A percentile compares a stretch with the other conserved stretches of the same genome.
Evolutionary conservation across 441 rosid species (phyloP).

Genomic region (Capsella rubella): DNA sequence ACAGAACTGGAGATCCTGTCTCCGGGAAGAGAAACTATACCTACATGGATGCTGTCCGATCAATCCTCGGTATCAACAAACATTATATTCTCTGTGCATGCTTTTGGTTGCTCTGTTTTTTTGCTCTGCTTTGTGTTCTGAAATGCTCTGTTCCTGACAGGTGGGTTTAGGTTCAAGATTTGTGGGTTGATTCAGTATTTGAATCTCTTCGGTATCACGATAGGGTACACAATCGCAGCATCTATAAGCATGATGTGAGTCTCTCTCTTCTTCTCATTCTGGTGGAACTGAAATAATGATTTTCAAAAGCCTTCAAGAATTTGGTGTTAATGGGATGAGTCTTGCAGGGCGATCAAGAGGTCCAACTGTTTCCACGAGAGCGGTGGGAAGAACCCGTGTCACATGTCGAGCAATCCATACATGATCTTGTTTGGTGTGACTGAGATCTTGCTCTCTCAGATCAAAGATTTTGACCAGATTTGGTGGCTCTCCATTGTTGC

Average conservation of each 20-base stretch:
- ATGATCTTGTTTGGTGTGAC: constrained; percentile 80
- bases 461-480: constrained; percentile 81
- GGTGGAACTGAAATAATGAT: background rate
- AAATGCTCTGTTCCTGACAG: constrained; percentile 42
- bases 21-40: constrained; percentile 56
- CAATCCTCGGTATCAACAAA: constrained; percentile 48
- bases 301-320: background rate
- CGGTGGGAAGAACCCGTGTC: constrained; percentile 64
- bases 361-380: constrained; percentile 76
- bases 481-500: constrained; percentile 95
- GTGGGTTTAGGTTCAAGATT: constrained; percentile 55
- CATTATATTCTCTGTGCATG: background rate
- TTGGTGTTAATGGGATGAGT: background rate
- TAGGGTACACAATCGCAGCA: constrained; percentile 87
- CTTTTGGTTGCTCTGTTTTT: background rate
- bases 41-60: constrained; percentile 57
- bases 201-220: constrained; percentile 61
- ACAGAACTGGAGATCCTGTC: constrained; percentile 48
- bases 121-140: constrained; percentile 16
- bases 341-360: constrained; percentile 80
- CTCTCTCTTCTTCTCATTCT: constrained; percentile 12
- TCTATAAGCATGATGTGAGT: constrained; percentile 94
- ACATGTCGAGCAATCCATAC: constrained; percentile 70
- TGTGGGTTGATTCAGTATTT: constrained; percentile 64
- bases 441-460: constrained; percentile 77